phyloP scores from a whole-genome alignment of 1,139 yeast species.

The Yamadazyma diddensiae region DNA sequence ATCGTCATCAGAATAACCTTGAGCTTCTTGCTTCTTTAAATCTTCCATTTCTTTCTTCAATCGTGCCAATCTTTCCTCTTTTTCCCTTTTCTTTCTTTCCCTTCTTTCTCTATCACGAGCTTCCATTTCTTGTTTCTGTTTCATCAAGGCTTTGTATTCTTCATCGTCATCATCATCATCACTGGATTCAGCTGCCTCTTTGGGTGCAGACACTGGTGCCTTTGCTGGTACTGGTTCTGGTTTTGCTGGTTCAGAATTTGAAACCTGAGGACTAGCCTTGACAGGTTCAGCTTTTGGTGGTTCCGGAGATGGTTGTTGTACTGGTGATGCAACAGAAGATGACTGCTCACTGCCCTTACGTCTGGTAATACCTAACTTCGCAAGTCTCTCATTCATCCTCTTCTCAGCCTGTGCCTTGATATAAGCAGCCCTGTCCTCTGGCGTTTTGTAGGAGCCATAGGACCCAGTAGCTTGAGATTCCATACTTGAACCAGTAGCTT shows the following conservation, averaged over 20 bases:
- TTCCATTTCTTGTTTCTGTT: conserved; percentile 49
- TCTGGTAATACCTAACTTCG: conserved; percentile 74
- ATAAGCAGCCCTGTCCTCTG: conserved; percentile 75
- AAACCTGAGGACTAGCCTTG: not conserved
- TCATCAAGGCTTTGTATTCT: conserved; percentile 45
- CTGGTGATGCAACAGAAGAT: conserved; percentile 1
- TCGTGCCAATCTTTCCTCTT: conserved; percentile 59
- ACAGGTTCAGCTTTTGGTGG: conserved; percentile 5
- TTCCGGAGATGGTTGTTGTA: conserved; percentile 2
- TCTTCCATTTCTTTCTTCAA: conserved; percentile 64
- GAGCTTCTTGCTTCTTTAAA: conserved; percentile 35
- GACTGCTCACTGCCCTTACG: conserved; percentile 14
- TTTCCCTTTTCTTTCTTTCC: conserved; percentile 46
- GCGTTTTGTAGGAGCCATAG: conserved; percentile 26
- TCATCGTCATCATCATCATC: conserved; percentile 43
- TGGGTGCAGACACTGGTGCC: conserved; percentile 1
- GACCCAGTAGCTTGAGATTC: conserved; percentile 6
- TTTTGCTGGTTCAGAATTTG: conserved; percentile 4
- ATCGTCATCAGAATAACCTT: conserved; percentile 28
- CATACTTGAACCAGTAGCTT: conserved; percentile 13
- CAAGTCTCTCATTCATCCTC: conserved; percentile 85
- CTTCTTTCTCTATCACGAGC: conserved; percentile 47
- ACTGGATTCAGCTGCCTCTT: conserved; percentile 9
- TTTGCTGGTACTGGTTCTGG: conserved; percentile 5
- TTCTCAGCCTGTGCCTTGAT: conserved; percentile 90